Evolutionary conservation across 2,329 filamentous ascomycete species (phyloP).

Genomic region (Myriangium duriaei): DNA sequence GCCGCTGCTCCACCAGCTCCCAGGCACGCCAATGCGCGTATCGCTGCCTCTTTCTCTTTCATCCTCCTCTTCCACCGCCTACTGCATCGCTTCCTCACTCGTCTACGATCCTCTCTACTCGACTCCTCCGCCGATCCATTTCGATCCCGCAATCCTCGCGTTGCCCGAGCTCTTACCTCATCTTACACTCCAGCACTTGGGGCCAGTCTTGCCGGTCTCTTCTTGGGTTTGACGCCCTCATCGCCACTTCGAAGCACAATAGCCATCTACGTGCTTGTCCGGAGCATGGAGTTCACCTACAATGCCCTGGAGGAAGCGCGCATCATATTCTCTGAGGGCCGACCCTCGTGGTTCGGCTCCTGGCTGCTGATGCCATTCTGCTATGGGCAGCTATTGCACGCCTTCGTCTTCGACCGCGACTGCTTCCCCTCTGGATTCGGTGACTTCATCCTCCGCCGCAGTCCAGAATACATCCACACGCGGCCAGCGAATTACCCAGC

Average conservation of each 20-base stretch:
- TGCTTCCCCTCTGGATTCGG: constrained; percentile 46
- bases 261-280: constrained; percentile 68
- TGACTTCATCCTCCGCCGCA: constrained; percentile 55
- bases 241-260: constrained; percentile 64
- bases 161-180: constrained; percentile 65
- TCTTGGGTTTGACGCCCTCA: constrained; percentile 62
- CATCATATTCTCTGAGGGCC: constrained; percentile 34
- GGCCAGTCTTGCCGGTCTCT: constrained; percentile 73
- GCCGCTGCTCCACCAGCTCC: constrained; percentile 8
- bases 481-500: constrained; percentile 57
- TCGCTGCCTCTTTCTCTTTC: constrained; percentile 71
- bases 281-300: constrained; percentile 75
- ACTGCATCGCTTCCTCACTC: constrained; percentile 77
- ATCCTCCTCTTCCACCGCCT: constrained; percentile 82
- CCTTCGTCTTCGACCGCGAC: constrained; percentile 39
- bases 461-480: constrained; percentile 64
- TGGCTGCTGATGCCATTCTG: constrained; percentile 40
- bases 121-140: constrained; percentile 68
- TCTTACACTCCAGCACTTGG: constrained; percentile 79
- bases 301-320: constrained; percentile 58
- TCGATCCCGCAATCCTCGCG: constrained; percentile 65
- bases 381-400: constrained; percentile 37
- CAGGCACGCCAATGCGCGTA: constrained; percentile 48
- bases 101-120: constrained; percentile 65
- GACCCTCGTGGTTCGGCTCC: constrained; percentile 52